These are phyloP conservation scores for Naematelia aurantialba DNA, from an alignment of 768 basidiomycete species.

Conservation along the genomic window DNA sequence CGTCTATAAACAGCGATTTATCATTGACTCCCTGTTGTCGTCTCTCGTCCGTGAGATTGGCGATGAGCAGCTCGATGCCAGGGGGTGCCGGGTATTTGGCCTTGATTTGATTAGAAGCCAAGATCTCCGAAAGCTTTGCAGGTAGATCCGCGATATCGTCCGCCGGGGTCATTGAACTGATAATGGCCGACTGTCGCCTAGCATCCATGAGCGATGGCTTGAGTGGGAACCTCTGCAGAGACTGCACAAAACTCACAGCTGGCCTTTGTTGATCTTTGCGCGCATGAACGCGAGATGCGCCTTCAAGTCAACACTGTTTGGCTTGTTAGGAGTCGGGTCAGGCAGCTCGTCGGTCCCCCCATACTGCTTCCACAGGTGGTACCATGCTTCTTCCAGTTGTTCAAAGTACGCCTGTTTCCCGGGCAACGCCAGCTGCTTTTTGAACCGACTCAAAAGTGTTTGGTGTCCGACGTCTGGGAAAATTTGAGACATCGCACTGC, in stretches of 20 bases:
- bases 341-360: conserved; percentile 65
- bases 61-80: neutral
- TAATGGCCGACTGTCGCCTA: conserved; percentile 18
- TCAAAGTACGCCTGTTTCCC: conserved; percentile 72
- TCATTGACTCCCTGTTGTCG: neutral
- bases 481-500: conserved; percentile 69
- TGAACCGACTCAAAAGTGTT: conserved; percentile 48
- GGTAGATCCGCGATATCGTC: conserved; percentile 23
- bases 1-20: neutral
- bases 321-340: conserved; percentile 66
- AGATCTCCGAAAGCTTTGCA: conserved; percentile 8
- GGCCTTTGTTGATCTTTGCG: conserved; percentile 75
- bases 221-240: conserved; percentile 57
- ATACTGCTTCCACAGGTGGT: conserved; percentile 69
- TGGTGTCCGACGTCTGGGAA: conserved; percentile 59
- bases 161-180: neutral
- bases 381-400: conserved; percentile 77
- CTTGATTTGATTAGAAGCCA: neutral
- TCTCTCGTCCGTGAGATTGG: neutral
- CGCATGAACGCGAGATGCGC: conserved; percentile 79
- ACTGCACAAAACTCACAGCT: conserved; percentile 65
- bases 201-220: conserved; percentile 53
- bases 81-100: neutral
- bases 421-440: conserved; percentile 59
- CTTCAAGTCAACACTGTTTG: conserved; percentile 72